A percentile compares a stretch with the other conserved stretches of the same genome.
These are phyloP conservation scores for Colletotrichum caudatum DNA, from an alignment of 2,329 filamentous ascomycete genomes.

Conservation along the genomic window DNA sequence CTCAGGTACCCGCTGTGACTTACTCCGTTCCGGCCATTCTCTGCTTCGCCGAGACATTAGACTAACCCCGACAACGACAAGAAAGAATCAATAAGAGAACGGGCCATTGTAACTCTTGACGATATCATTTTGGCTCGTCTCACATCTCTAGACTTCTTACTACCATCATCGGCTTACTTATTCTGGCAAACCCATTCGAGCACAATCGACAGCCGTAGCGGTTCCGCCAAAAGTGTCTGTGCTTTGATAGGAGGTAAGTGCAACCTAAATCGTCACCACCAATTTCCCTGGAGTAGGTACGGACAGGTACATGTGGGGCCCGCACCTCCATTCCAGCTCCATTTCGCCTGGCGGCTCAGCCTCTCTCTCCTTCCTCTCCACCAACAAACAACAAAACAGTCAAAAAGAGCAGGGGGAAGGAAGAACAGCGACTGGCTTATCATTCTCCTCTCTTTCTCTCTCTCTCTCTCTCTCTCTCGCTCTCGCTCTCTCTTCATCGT, in stretches of 20 bases:
- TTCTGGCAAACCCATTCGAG: conserved; percentile 24
- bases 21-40: conserved; percentile 9
- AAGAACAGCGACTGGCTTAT: conserved; percentile 13
- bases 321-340: conserved; percentile 36
- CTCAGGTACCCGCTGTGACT: neutral
- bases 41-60: conserved; percentile 16
- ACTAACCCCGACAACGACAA: conserved; percentile 1
- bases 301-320: conserved; percentile 35
- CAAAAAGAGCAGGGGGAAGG: conserved; percentile 36
- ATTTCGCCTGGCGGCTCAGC: conserved; percentile 38
- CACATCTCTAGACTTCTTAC: conserved; percentile 13
- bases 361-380: conserved; percentile 39
- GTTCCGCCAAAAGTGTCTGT: conserved; percentile 20
- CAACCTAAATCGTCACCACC: conserved; percentile 32
- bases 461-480: conserved; percentile 8
- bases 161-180: neutral
- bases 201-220: conserved; percentile 17
- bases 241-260: conserved; percentile 40
- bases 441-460: neutral
- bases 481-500: neutral
- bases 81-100: neutral
- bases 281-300: conserved; percentile 40
- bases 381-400: conserved; percentile 39
- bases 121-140: conserved; percentile 15
- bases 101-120: conserved; percentile 16